Evolutionary conservation across 805 yeast species (phyloP), one percentile per base, ranked within the genome.

Genomic region (Kodamaea neixiangensis): DNA sequence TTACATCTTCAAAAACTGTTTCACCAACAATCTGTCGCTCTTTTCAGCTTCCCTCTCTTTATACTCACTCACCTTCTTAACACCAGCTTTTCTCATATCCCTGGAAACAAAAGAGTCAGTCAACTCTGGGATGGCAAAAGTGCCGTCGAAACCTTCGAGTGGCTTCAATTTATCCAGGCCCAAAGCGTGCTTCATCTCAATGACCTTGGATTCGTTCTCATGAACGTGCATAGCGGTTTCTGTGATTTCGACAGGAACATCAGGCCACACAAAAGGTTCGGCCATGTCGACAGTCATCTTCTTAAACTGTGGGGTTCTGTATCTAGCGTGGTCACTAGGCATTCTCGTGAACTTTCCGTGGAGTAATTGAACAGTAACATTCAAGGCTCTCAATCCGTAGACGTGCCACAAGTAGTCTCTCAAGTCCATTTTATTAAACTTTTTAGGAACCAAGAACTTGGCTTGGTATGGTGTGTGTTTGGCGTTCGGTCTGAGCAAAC

Each of bases 391-490:
- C 54, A 94, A 77, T 1, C 97, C 97, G 64, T 94, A 94, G 3
- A 94, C 76, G 61, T 92, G 84, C 81, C 85, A 94, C 55, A 94
- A 76, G 65, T 94, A 94, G 72, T 94, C 99, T 68, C 99, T 82
- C 54, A 94, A 77, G 68, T 93, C 98, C 73, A 94, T 77, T 68
- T 92, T 93, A 76, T 94, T 94, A 78, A 94, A 92, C 49, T 89
- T 82, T 63, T 87, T 83, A 13, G 99, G 99, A 15, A 96, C 99
- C 56, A 89, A 82, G 70, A 94, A 94, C 67, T 90, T 91, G 46
- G 98, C 98, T 70, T 91, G 97, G 72, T 88, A 92, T 44, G 99
- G 99, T 0, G 97, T 88, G 70, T 89, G 96, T 64, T 89, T 89
- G n/a, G 98, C 97, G 62, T 88, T 88, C 40, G 97, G 97, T 64